phyloP scores from a whole-genome alignment of 2,329 filamentous ascomycete genomes.

The Colletotrichum sidae region DNA sequence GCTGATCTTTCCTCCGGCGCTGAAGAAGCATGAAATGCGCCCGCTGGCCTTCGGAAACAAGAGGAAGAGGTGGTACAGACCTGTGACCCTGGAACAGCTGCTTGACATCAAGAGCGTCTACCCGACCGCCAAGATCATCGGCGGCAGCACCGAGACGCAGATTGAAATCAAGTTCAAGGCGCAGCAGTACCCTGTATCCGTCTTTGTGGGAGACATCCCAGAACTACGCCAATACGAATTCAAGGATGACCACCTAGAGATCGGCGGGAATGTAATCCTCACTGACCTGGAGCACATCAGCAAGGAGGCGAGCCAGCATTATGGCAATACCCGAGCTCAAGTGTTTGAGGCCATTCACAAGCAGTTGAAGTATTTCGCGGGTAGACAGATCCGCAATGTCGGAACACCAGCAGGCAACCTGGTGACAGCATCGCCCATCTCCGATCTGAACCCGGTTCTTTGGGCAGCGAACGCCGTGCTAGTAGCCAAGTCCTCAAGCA shows the following conservation, averaged over 20 bases:
- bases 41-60: conserved; percentile 94
- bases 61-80: conserved; percentile 92
- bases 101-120: conserved; percentile 90
- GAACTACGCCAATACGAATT: conserved; percentile 87
- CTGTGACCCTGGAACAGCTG: conserved; percentile 86
- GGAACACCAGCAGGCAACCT: conserved; percentile 95
- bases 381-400: conserved; percentile 96
- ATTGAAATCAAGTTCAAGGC: conserved; percentile 99
- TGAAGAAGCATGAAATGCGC: conserved; percentile 85
- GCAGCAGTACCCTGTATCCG: conserved; percentile 87
- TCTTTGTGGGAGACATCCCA: conserved; percentile 92
- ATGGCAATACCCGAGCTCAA: conserved; percentile 78
- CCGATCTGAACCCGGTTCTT: conserved; percentile 93
- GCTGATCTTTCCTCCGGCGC: conserved; percentile 89
- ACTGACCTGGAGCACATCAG: conserved; percentile 92
- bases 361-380: conserved; percentile 94
- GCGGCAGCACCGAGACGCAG: conserved; percentile 95
- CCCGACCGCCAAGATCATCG: conserved; percentile 92
- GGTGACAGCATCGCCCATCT: conserved; percentile 94
- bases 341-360: conserved; percentile 93
- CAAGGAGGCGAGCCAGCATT: conserved; percentile 81
- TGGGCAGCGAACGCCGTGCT: conserved; percentile 87
- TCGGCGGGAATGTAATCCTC: conserved; percentile 92
- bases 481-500: conserved; percentile 79
- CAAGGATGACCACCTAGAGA: conserved; percentile 83